Conservation (phyloP, 148 eudicot genomes). For the Camellia sinensis region DNA sequence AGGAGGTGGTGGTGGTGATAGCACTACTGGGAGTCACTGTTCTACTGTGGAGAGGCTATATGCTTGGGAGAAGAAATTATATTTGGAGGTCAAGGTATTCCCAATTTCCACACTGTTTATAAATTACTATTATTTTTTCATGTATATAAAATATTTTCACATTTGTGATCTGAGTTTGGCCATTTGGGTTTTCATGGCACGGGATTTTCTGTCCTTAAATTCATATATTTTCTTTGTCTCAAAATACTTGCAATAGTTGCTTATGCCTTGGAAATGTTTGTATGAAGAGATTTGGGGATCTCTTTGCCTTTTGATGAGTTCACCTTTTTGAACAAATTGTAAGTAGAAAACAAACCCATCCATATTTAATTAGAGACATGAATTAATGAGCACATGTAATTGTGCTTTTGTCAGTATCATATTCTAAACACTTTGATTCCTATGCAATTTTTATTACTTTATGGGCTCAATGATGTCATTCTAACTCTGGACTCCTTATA, state of each 20-base stretch:
- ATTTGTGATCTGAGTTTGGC: too few species aligned
- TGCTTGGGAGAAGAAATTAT: slow-evolving; percentile 97
- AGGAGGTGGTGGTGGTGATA: slow-evolving; percentile 20
- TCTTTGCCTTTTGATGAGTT: too few species aligned
- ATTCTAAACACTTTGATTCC: not conserved
- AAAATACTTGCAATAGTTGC: too few species aligned
- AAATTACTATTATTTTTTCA: too few species aligned
- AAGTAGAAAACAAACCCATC: too few species aligned
- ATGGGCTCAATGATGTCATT: not conserved
- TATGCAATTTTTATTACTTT: not conserved
- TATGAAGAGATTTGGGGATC: too few species aligned
- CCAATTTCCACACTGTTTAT: not conserved
- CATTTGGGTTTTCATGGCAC: too few species aligned
- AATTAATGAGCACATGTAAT: not conserved
- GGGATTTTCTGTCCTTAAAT: too few species aligned
- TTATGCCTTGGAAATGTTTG: too few species aligned
- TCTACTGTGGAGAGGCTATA: slow-evolving; percentile 84
- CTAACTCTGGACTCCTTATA: not conserved
- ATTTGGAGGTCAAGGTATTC: slow-evolving; percentile 78
- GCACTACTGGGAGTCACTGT: slow-evolving; percentile 45
- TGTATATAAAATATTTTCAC: too few species aligned
- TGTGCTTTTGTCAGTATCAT: not conserved
- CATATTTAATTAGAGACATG: not conserved
- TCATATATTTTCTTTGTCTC: too few species aligned
- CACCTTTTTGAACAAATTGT: too few species aligned